Conservation (phyloP, 2,329 filamentous ascomycete genomes). For the Arachnomyces sp. region DNA sequence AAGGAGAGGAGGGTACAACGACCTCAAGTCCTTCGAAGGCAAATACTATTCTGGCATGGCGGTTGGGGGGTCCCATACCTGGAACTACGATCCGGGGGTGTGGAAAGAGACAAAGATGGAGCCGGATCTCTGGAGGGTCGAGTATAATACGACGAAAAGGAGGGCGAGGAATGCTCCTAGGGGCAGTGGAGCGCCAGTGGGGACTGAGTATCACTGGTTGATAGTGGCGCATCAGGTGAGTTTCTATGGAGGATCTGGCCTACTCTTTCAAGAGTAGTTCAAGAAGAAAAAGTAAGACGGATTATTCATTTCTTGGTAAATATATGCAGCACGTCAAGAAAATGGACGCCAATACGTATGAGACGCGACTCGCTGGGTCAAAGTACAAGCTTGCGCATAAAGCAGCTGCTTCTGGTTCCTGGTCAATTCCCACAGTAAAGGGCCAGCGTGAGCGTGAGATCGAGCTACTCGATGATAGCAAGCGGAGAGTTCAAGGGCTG, state of each 20-base stretch:
- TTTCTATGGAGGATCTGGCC: background rate
- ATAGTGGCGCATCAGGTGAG: constrained; percentile 28
- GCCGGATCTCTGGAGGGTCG: constrained; percentile 28
- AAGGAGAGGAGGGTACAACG: constrained; percentile 25
- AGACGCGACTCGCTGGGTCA: constrained; percentile 25
- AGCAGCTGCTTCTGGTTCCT: constrained; percentile 19
- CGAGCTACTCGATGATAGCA: constrained; percentile 26
- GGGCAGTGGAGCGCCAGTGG: constrained; percentile 27
- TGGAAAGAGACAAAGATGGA: constrained; percentile 31
- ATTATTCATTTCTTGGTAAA: background rate
- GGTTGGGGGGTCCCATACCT: constrained; percentile 29
- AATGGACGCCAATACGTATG: constrained; percentile 29
- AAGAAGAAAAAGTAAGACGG: background rate
- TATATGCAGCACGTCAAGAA: constrained; percentile 30
- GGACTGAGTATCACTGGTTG: constrained; percentile 29
- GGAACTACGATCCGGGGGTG: constrained; percentile 28
- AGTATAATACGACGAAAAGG: constrained; percentile 25
- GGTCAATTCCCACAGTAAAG: constrained; percentile 28
- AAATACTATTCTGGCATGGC: constrained; percentile 30
- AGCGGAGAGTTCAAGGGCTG: constrained; percentile 23
- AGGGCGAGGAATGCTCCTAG: constrained; percentile 24
- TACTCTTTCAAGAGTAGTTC: background rate
- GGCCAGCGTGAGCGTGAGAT: constrained; percentile 27
- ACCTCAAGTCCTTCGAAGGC: constrained; percentile 26
- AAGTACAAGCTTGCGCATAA: constrained; percentile 32